Base-by-base conservation (phyloP, 2,329 filamentous ascomycete genomes). In the Sarocladium kiliense region DNA sequence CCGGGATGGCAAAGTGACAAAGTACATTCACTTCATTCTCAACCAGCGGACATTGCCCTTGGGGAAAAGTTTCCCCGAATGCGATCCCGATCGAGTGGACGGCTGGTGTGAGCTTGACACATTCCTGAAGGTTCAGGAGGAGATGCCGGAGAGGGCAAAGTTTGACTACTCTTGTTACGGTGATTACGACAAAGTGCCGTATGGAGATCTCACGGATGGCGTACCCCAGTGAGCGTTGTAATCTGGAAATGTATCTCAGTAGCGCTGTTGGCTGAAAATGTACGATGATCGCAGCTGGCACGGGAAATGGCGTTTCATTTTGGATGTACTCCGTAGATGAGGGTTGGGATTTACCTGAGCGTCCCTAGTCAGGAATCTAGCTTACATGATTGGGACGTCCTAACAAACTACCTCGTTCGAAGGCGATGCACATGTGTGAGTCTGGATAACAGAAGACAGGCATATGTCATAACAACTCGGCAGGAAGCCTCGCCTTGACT, bases 51-150 rank as follows among this genome's bases (percentile, higher is more conserved):
- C 87, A 0, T 63, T 91, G 1, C 88, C 88, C 1, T 72, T 91
- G 1, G 85, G 87, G 6, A 68, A 68, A 57, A 89, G 84, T 63
- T 85, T 89, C 58, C 69, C 79, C 1, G 80, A 84, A 57, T 91
- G 88, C 62, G 86, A 81, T 37, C 70, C 61, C 1, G 65, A 76
- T 11, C 72, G 88, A 3, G 79, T 84, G 42, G 88, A 91, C 66
- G 88, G 88, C 1, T 91, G 88, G 87, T 91, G 88, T 65, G 87
- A 91, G 65, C 67, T 91, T 50, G 76, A 77, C 2, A 84, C 84
- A 0, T 91, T 91, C 63, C 63, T 91, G 42, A 67, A 79, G 58
- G 74, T 84, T 4, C 83, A 87, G 70, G 75, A 82, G 57, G 72
- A 71, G 58, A 84, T 84, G 76, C 67, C 81, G 34, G 75, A 72